Percentiles rank a stretch among this genome's conserved stretches.
Evolutionary conservation across 2,329 filamentous ascomycete species (phyloP).

Genomic region (Lasiodiplodia citricola): DNA sequence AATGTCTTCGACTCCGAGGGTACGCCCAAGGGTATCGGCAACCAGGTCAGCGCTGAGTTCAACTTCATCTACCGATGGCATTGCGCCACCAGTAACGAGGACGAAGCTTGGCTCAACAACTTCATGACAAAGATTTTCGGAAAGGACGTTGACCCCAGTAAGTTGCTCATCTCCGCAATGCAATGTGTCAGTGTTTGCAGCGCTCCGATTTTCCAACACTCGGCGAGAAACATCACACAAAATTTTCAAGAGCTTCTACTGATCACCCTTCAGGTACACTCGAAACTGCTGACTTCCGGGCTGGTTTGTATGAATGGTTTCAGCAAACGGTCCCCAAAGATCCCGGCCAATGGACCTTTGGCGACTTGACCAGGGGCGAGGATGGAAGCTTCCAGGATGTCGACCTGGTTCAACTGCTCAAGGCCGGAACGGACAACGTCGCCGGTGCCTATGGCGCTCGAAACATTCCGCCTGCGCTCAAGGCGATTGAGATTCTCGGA

Average conservation of each 20-base stretch:
- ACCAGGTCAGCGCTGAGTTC: slow-evolving; percentile 81
- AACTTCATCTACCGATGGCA: slow-evolving; percentile 85
- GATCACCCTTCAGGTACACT: slow-evolving; percentile 48
- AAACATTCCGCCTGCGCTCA: slow-evolving; percentile 53
- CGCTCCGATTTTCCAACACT: not conserved
- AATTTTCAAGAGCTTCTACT: not conserved
- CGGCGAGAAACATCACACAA: not conserved
- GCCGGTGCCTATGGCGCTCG: slow-evolving; percentile 59
- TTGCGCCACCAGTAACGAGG: slow-evolving; percentile 71
- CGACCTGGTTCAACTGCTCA: slow-evolving; percentile 53
- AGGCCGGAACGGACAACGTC: slow-evolving; percentile 44
- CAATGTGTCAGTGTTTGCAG: not conserved
- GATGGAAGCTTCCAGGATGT: slow-evolving; percentile 52
- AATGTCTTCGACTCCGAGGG: slow-evolving; percentile 39
- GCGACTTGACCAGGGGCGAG: slow-evolving; percentile 44
- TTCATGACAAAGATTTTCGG: slow-evolving; percentile 32
- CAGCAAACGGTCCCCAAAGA: slow-evolving; percentile 64
- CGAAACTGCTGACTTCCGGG: slow-evolving; percentile 63
- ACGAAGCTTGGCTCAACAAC: slow-evolving; percentile 77
- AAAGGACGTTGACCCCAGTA: slow-evolving; percentile 13
- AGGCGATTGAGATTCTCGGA: slow-evolving; percentile 69
- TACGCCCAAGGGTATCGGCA: slow-evolving; percentile 72
- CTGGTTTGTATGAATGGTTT: slow-evolving; percentile 55
- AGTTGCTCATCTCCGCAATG: not conserved
- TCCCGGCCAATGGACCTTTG: slow-evolving; percentile 50